These are phyloP conservation scores for Clarireedia homoeocarpa DNA, from an alignment of 2,329 filamentous ascomycete species.

Conservation along the genomic window DNA sequence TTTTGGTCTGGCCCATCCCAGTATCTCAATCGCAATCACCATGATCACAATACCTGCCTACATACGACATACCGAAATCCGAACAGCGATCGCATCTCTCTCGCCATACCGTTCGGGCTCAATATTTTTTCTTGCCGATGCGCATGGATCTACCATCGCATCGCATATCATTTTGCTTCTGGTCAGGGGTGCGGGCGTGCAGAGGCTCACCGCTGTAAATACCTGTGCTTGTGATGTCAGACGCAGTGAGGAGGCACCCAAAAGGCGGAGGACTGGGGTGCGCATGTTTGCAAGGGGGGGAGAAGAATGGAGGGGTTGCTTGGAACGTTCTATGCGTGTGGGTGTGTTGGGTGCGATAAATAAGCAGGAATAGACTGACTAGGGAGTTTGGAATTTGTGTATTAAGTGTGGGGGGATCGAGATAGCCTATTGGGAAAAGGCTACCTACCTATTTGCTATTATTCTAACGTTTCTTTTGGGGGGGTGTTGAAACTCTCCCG, in stretches of 20 bases:
- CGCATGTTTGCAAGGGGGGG: not conserved
- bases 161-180: not conserved
- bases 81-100: not conserved
- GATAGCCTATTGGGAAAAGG: slow-evolving; percentile 8
- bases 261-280: not conserved
- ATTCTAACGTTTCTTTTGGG: too few relatives aligned
- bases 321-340: not conserved
- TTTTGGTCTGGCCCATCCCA: not conserved
- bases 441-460: not conserved
- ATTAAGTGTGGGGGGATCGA: not conserved
- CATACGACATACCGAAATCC: too few relatives aligned
- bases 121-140: too few relatives aligned
- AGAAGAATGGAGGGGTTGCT: not conserved
- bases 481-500: too few relatives aligned
- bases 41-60: too few relatives aligned
- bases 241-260: not conserved
- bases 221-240: not conserved
- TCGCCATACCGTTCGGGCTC: too few relatives aligned
- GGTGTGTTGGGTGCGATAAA: not conserved
- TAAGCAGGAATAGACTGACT: not conserved
- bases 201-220: slow-evolving; percentile 4
- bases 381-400: not conserved
- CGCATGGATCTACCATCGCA: not conserved
- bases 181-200: not conserved
- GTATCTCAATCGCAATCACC: not conserved